Percentiles rank a stretch among this genome's conserved stretches.
These are phyloP conservation scores for Coniferiporia weirii DNA, from an alignment of 1,284 basidiomycete species.

Conservation along the genomic window DNA sequence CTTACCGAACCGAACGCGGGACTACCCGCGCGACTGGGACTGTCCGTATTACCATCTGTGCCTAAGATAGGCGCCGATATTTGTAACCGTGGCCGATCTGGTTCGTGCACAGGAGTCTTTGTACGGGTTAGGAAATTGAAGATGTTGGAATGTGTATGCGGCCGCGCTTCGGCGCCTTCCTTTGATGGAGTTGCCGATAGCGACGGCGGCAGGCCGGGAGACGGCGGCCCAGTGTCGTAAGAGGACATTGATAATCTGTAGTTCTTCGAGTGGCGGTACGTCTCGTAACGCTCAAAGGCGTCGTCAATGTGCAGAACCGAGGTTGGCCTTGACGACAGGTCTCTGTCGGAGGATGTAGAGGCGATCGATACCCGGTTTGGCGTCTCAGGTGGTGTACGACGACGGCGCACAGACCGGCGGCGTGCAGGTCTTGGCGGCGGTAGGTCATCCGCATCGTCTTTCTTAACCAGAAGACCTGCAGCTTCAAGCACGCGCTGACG, in stretches of 20 bases:
- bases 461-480: constrained; percentile 77
- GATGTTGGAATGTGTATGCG: constrained; percentile 35
- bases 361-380: constrained; percentile 30
- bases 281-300: constrained; percentile 52
- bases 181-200: constrained; percentile 25
- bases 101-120: constrained; percentile 39
- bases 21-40: constrained; percentile 36
- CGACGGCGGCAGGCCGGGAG: constrained; percentile 25
- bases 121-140: constrained; percentile 54
- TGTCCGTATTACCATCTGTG: constrained; percentile 32
- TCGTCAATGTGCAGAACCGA: constrained; percentile 43
- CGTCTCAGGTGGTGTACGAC: constrained; percentile 50
- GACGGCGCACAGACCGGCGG: constrained; percentile 29
- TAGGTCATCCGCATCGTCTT: constrained; percentile 23
- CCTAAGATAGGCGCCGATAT: constrained; percentile 29
- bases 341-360: constrained; percentile 33
- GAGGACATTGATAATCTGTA: constrained; percentile 60
- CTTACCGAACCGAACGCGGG: constrained; percentile 67
- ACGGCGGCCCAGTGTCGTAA: constrained; percentile 37
- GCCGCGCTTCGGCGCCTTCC: constrained; percentile 28
- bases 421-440: constrained; percentile 33
- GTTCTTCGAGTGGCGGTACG: constrained; percentile 32
- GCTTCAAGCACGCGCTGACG: constrained; percentile 80
- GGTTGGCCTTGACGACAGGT: constrained; percentile 49
- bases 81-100: constrained; percentile 29